phyloP scores from a whole-genome alignment of 768 basidiomycete species.

The Auricularia cornea region DNA sequence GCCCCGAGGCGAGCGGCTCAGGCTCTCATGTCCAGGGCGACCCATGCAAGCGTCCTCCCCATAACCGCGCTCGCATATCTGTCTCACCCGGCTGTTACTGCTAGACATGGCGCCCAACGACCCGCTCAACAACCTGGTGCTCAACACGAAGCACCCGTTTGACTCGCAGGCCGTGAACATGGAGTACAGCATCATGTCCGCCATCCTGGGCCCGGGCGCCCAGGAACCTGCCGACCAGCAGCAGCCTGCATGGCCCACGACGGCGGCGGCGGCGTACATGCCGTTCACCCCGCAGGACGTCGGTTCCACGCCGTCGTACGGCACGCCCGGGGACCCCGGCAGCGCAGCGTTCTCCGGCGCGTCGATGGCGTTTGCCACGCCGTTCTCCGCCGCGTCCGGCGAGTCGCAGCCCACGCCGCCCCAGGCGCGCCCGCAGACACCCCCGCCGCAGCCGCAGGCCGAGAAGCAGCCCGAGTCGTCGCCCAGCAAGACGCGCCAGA shows the following conservation, averaged over 20 bases:
- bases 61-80: neutral
- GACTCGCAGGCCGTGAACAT: conserved; percentile 87
- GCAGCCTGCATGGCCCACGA: neutral
- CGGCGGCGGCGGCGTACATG: neutral
- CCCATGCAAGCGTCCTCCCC: neutral
- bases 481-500: neutral
- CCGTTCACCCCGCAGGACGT: neutral
- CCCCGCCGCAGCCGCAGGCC: conserved; percentile 13
- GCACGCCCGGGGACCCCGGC: too few relatives aligned
- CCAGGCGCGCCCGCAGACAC: neutral
- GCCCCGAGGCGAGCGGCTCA: neutral
- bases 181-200: conserved; percentile 90
- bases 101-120: conserved; percentile 38
- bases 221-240: neutral
- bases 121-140: conserved; percentile 50
- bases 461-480: neutral
- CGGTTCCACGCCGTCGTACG: neutral
- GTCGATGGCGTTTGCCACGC: neutral
- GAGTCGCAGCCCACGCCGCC: conserved; percentile 4
- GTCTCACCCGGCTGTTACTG: neutral
- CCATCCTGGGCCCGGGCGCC: conserved; percentile 55
- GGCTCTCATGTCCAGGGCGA: too few relatives aligned
- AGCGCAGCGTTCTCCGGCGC: neutral
- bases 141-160: conserved; percentile 58
- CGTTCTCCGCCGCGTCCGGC: neutral